Evolutionary conservation across 2,329 filamentous ascomycete species (phyloP), one percentile per base, ranked within the genome.

Genomic region (Lojkania enalia): DNA sequence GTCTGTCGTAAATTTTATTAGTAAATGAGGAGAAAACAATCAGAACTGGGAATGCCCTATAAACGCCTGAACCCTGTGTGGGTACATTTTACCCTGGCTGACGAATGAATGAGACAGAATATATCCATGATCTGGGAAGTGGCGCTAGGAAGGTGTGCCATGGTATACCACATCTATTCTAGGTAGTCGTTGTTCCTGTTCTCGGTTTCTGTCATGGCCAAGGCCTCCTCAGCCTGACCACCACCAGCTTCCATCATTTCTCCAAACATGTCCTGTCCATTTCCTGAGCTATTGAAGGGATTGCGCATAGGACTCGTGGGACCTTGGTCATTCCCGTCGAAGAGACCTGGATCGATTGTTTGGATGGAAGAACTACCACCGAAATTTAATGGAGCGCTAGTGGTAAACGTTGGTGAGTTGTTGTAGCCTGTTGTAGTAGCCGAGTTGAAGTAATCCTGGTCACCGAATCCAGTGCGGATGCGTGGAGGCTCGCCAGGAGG

Each of bases 201-300:
- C n/a, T n/a, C n/a, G n/a, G n/a, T n/a, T 46, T 66, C 67, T 3
- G 67, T 69, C 3, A 66, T 57, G 38, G 66, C 66, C 41, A 70
- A 46, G 13, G 67, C 67, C 43, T 70, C 67, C 39, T 69, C 67
- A 5, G 64, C 67, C 41, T 70, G 67, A 27, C 66, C 63, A 18
- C 64, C 65, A 20, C 57, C 63, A 39, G 58, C 58, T 35, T 68
- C 66, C 57, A 67, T 64, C 20, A 63, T 51, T 30, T 69, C 66
- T 19, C 63, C 61, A 41, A 69, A 69, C 58, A 69, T 61, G 48
- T 68, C 67, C 25, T 67, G 59, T 11, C 59, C 63, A 39, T 60
- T 68, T 23, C 61, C 61, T 4, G 65, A 69, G 45, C 63, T 66
- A 51, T 67, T 67, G 53, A 70, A 70, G 1, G 63, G 52, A 39